These are phyloP conservation scores for Aspergillus phoenicis DNA, from an alignment of 2,329 filamentous ascomycete species.

Conservation along the genomic window DNA sequence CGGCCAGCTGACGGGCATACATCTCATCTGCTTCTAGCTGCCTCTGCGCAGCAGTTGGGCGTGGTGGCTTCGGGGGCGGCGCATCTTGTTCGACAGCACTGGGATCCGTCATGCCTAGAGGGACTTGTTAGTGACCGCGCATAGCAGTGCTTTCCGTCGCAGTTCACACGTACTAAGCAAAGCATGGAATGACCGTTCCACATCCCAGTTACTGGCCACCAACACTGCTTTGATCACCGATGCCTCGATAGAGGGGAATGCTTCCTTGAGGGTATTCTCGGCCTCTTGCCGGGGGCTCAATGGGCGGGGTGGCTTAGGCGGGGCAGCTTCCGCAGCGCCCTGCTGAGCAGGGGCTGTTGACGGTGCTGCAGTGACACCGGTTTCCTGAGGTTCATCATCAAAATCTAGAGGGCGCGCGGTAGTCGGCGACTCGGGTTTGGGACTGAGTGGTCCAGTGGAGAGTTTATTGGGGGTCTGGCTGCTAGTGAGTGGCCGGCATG, in stretches of 20 bases:
- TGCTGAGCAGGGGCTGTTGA: slow-evolving; percentile 30
- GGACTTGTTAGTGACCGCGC: slow-evolving; percentile 5
- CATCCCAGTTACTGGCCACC: slow-evolving; percentile 78
- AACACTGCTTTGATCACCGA: slow-evolving; percentile 85
- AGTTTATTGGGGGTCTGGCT: slow-evolving; percentile 42
- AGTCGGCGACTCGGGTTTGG: slow-evolving; percentile 55
- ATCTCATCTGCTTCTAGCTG: slow-evolving; percentile 90
- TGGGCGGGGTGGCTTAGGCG: slow-evolving; percentile 83
- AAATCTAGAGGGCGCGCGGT: slow-evolving; percentile 61
- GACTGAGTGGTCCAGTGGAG: slow-evolving; percentile 32
- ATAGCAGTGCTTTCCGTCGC: neutral
- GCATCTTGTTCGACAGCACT: slow-evolving; percentile 64
- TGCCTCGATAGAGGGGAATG: slow-evolving; percentile 81
- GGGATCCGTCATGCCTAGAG: slow-evolving; percentile 74
- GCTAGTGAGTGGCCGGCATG: slow-evolving; percentile 18
- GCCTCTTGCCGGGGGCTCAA: slow-evolving; percentile 80
- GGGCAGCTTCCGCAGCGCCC: slow-evolving; percentile 49
- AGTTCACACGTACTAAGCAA: slow-evolving; percentile 66
- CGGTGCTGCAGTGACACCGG: slow-evolving; percentile 34
- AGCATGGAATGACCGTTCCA: slow-evolving; percentile 95
- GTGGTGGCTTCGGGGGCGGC: slow-evolving; percentile 79
- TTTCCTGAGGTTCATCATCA: slow-evolving; percentile 57
- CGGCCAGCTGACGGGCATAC: slow-evolving; percentile 88
- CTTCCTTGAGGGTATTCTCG: slow-evolving; percentile 85
- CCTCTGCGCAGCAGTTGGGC: slow-evolving; percentile 68